A percentile compares a stretch with the other conserved stretches of the same genome.
Conservation (phyloP, 352 stramenopile genomes). For the Blastocystis sp. region DNA sequence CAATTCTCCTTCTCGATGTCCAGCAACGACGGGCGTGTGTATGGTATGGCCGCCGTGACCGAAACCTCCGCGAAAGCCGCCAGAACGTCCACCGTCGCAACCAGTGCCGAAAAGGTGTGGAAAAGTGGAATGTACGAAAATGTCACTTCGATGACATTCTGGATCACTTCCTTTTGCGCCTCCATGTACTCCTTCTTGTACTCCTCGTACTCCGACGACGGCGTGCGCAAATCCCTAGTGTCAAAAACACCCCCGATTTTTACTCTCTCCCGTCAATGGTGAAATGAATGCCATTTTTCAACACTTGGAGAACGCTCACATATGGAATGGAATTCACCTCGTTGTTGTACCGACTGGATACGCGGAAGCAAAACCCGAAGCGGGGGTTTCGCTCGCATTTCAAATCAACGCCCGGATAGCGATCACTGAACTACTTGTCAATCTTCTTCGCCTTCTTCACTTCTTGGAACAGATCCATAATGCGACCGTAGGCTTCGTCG, state of each 20-base stretch:
- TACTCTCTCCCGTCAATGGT: conserved; percentile 77
- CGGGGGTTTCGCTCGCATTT: conserved; percentile 63
- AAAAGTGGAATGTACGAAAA: conserved; percentile 91
- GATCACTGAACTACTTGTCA: conserved; percentile 21
- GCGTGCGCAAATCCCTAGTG: conserved; percentile 78
- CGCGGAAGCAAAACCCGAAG: conserved; percentile 68
- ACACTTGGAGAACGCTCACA: conserved; percentile 79
- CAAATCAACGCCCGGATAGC: conserved; percentile 57
- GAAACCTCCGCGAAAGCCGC: conserved; percentile 88
- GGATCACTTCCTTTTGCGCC: conserved; percentile 84
- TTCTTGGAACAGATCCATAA: conserved; percentile 1
- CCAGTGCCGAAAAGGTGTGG: conserved; percentile 81
- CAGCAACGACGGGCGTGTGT: conserved; percentile 76
- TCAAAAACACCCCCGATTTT: conserved; percentile 64
- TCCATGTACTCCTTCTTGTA: conserved; percentile 85
- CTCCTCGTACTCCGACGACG: conserved; percentile 82
- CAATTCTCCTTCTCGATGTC: conserved; percentile 54
- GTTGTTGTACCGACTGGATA: conserved; percentile 69
- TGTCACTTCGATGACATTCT: conserved; percentile 87
- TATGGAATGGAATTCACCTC: conserved; percentile 68
- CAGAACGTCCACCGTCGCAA: conserved; percentile 90
- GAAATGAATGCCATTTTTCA: conserved; percentile 96
- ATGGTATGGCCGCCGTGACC: conserved; percentile 77
- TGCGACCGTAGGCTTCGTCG: conserved; percentile 16
- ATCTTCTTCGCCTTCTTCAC: not conserved